phyloP scores from a whole-genome alignment of 257 asterid species.

The Solanum lycopersicoides region DNA sequence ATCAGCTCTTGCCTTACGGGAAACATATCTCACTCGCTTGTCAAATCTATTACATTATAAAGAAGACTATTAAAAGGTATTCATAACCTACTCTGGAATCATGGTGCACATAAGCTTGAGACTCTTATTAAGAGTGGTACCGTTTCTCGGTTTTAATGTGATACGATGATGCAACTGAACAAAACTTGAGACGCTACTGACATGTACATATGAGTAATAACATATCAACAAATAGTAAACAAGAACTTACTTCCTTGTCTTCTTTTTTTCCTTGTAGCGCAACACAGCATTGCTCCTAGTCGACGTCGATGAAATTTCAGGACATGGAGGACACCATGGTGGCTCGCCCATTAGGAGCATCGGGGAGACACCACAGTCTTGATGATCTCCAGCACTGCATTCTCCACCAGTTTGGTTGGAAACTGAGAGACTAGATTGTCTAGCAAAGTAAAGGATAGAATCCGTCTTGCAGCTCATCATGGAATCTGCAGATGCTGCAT shows the following conservation, averaged over 20 bases:
- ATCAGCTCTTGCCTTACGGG: conserved; percentile 98
- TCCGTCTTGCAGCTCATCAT: conserved; percentile 75
- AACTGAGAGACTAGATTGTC: conserved; percentile 52
- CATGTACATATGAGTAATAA: neutral
- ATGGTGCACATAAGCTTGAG: neutral
- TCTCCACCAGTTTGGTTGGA: conserved; percentile 70
- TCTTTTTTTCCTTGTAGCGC: conserved; percentile 97
- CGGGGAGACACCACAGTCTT: conserved; percentile 64
- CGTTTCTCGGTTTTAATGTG: neutral
- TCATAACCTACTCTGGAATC: neutral
- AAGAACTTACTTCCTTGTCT: conserved; percentile 50
- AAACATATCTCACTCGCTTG: conserved; percentile 85
- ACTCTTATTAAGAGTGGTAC: neutral
- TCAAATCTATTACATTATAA: conserved; percentile 49
- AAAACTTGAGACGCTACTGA: neutral
- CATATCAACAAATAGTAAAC: neutral
- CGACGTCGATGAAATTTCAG: conserved; percentile 46
- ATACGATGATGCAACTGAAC: neutral
- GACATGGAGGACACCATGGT: conserved; percentile 54
- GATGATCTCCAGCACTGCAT: conserved; percentile 50
- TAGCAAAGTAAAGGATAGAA: conserved; percentile 46
- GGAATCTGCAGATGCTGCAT: conserved; percentile 81
- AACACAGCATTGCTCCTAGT: conserved; percentile 76
- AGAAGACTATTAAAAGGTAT: neutral
- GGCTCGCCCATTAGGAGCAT: conserved; percentile 56